These are phyloP conservation scores for Melampsora americana DNA, from an alignment of 1,284 basidiomycete genomes.

Conservation along the genomic window DNA sequence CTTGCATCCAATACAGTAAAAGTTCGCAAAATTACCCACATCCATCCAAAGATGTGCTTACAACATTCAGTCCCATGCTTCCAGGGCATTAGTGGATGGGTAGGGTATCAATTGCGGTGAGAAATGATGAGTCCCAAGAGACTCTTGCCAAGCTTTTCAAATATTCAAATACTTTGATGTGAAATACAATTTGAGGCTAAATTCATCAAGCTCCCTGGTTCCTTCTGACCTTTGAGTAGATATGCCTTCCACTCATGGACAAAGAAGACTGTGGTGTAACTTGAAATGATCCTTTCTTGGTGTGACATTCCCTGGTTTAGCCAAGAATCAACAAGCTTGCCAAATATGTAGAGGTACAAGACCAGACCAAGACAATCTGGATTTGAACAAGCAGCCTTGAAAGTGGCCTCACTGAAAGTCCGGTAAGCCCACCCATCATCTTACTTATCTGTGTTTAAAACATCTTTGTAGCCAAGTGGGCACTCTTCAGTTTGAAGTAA, in stretches of 20 bases:
- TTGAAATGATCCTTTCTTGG: not conserved
- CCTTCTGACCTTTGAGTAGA: too few species aligned
- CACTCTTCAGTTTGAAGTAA: not conserved
- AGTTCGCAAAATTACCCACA: too few species aligned
- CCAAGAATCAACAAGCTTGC: constrained; percentile 11
- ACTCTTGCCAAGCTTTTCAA: not conserved
- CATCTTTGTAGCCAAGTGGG: not conserved
- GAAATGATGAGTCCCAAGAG: not conserved
- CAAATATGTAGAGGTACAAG: too few species aligned
- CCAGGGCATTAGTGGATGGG: too few species aligned
- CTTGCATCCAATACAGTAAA: too few species aligned
- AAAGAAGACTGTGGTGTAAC: constrained; percentile 7
- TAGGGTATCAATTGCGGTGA: constrained; percentile 6
- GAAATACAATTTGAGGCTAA: constrained; percentile 3
- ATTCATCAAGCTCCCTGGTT: not conserved
- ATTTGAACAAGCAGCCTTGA: not conserved
- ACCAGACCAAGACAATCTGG: constrained; percentile 13
- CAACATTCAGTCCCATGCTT: constrained; percentile 1
- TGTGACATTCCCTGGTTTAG: constrained; percentile 1
- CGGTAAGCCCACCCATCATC: not conserved
- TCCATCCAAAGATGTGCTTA: too few species aligned
- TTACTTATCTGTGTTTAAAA: constrained; percentile 17
- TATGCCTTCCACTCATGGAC: constrained; percentile 2
- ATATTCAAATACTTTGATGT: constrained; percentile 8
- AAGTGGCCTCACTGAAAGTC: not conserved